Conservation (phyloP, 345 rosid species). For the Salix caprea region DNA sequence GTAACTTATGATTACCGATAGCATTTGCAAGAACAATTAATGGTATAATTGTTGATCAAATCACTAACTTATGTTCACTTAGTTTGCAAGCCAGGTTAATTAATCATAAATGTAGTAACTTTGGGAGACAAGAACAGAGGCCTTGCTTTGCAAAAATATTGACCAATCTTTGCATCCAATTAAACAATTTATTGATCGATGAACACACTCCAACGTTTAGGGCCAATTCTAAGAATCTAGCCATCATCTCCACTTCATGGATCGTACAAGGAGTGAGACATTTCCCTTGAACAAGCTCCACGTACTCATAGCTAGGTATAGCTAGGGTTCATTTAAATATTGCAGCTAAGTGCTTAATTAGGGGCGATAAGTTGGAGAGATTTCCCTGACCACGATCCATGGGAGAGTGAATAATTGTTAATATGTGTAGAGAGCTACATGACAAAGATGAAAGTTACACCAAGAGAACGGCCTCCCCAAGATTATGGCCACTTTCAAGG, state of each 20-base stretch:
- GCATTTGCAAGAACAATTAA: no score
- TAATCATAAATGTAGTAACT: no score
- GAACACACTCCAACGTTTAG: no score
- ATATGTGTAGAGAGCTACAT: not conserved
- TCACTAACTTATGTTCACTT: no score
- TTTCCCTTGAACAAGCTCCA: not conserved
- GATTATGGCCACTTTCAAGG: slow-evolving; percentile 9
- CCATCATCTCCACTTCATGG: not conserved
- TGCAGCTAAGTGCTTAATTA: not conserved
- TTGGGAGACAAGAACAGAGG: no score
- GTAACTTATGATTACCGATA: no score
- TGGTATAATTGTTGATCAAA: no score
- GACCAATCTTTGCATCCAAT: no score
- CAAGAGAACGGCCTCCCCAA: not conserved
- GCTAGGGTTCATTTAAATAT: not conserved
- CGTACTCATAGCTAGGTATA: not conserved
- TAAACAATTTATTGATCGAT: no score
- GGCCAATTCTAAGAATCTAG: not conserved
- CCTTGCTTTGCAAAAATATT: no score
- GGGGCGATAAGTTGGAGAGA: not conserved
- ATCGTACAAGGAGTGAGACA: not conserved
- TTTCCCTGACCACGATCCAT: not conserved
- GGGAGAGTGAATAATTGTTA: not conserved
- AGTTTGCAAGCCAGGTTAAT: no score
- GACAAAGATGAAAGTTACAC: not conserved